phyloP scores from a whole-genome alignment of 139 green algal genomes.

The Raphidocelis subcapitata region DNA sequence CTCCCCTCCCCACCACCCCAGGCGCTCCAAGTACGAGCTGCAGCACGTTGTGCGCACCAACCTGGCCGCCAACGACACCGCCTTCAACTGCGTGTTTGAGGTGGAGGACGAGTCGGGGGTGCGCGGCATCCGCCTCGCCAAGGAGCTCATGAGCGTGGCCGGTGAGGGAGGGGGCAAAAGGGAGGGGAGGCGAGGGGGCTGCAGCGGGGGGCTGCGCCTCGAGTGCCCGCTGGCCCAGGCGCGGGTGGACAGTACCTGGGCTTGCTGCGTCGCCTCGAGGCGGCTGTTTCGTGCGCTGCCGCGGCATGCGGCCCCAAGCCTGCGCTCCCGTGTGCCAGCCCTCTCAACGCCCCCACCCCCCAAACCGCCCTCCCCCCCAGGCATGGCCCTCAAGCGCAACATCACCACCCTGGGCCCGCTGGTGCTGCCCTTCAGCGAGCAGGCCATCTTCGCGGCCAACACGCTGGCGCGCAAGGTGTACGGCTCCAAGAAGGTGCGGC shows the following conservation, averaged over 20 bases:
- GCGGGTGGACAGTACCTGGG: too few relatives aligned
- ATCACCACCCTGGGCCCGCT: slow-evolving; percentile 92
- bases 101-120: slow-evolving; percentile 66
- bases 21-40: slow-evolving; percentile 57
- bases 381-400: slow-evolving; percentile 77
- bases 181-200: too few relatives aligned
- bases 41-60: slow-evolving; percentile 83
- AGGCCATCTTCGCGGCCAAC: slow-evolving; percentile 86
- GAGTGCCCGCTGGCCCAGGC: too few relatives aligned
- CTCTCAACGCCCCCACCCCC: too few relatives aligned
- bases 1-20: neutral
- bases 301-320: too few relatives aligned
- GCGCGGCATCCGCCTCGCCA: slow-evolving; percentile 79
- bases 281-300: too few relatives aligned
- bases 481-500: slow-evolving; percentile 23
- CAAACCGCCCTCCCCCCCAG: neutral
- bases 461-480: slow-evolving; percentile 79
- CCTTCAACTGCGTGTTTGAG: slow-evolving; percentile 87
- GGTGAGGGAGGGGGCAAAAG: slow-evolving; percentile 38
- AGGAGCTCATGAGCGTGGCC: slow-evolving; percentile 92
- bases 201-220: neutral
- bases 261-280: too few relatives aligned
- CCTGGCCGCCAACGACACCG: slow-evolving; percentile 84
- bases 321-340: too few relatives aligned
- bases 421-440: slow-evolving; percentile 85